Evolutionary conservation across 225 moss, liverwort and hornwort genomes (phyloP).

Genomic region (Physcomitrium patens): DNA sequence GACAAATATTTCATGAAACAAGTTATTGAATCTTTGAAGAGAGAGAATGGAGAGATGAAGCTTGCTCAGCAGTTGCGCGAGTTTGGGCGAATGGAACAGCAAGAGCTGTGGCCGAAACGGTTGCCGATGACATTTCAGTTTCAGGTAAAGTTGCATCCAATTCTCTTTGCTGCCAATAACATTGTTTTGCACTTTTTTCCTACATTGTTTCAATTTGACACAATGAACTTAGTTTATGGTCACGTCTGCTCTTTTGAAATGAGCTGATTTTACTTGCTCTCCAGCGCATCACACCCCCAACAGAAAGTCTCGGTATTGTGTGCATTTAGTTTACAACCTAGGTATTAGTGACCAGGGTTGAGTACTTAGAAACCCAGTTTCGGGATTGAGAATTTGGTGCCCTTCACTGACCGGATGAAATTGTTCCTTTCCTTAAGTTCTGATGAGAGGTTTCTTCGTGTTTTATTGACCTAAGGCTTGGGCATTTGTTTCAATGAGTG

Average conservation of each 20-base stretch:
- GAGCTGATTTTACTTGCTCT: too few species aligned
- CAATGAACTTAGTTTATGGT: background rate
- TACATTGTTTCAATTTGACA: background rate
- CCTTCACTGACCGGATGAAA: background rate
- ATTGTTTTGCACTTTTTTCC: background rate
- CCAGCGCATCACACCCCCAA: too few species aligned
- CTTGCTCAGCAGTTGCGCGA: conserved; percentile 61
- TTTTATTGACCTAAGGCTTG: background rate
- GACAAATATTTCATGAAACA: conserved; percentile 65
- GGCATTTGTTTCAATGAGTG: background rate
- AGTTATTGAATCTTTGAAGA: conserved; percentile 52
- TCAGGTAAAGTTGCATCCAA: conserved; percentile 38
- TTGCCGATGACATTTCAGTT: conserved; percentile 30
- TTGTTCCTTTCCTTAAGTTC: background rate
- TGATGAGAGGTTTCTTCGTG: background rate
- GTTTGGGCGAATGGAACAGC: conserved; percentile 47
- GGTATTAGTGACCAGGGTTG: too few species aligned
- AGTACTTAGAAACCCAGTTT: background rate
- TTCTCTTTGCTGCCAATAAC: background rate
- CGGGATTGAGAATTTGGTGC: background rate
- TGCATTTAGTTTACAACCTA: background rate
- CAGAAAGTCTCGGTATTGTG: too few species aligned
- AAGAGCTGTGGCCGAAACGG: conserved; percentile 16
- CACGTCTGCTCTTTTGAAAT: too few species aligned
- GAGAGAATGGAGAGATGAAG: conserved; percentile 65